Evolutionary conservation across 139 green algal species (phyloP).

Genomic region (Chlamydomonas schloesseri): DNA sequence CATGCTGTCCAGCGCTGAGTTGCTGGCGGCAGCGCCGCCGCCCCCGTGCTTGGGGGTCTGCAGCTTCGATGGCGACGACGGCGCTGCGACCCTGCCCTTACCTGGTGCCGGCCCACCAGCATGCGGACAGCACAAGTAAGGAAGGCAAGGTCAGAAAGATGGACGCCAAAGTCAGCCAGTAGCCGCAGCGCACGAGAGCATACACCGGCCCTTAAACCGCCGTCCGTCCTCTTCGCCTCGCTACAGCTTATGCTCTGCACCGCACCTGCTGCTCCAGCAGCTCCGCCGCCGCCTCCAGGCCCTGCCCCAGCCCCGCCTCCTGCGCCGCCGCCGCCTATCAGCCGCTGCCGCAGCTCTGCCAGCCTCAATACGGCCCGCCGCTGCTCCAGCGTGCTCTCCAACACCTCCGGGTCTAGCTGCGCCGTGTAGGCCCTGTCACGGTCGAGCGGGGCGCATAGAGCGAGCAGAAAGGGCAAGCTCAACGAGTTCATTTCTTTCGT

Average conservation of each 20-base stretch:
- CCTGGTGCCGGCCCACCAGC: not conserved
- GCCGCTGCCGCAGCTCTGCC: not conserved
- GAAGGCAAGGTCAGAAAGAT: no score
- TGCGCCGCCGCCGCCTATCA: not conserved
- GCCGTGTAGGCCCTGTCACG: not conserved
- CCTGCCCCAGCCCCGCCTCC: not conserved
- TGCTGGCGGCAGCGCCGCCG: not conserved
- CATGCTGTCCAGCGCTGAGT: not conserved
- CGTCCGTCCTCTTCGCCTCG: no score
- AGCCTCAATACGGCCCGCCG: not conserved
- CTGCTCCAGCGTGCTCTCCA: slow-evolving; percentile 26
- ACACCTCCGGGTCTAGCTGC: not conserved
- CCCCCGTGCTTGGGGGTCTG: no score
- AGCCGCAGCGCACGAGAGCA: no score
- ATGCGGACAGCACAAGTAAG: no score
- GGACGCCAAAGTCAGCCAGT: no score
- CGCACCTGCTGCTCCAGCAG: no score
- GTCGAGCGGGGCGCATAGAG: no score
- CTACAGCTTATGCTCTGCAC: no score
- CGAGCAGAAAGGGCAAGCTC: no score
- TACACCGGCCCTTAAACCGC: no score
- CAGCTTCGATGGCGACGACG: not conserved
- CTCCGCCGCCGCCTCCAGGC: not conserved
- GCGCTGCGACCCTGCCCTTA: not conserved
- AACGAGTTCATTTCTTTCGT: no score